phyloP scores from a whole-genome alignment of 768 basidiomycete genomes.

The Punctularia strigosozonata region DNA sequence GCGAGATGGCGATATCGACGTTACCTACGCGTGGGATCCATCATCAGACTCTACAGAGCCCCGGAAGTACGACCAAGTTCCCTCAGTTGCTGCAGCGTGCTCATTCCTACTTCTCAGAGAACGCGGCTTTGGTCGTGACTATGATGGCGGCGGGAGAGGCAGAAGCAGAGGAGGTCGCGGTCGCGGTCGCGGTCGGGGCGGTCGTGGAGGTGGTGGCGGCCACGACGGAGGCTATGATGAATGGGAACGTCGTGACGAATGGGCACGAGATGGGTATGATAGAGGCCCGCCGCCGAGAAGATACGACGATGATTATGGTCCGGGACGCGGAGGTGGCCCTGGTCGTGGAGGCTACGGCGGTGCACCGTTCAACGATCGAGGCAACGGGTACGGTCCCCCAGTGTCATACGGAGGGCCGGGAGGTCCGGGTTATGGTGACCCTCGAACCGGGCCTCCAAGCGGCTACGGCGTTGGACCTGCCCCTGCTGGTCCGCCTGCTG shows the following conservation, averaged over 20 bases:
- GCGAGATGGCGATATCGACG: conserved; percentile 84
- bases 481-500: too few relatives aligned
- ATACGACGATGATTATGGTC: conserved; percentile 23
- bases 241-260: conserved; percentile 34
- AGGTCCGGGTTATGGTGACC: not conserved
- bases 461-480: conserved; percentile 23
- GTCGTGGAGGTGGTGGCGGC: conserved; percentile 18
- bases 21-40: conserved; percentile 81
- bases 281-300: conserved; percentile 6
- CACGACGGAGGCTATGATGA: conserved; percentile 25
- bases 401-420: too few relatives aligned
- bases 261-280: conserved; percentile 15
- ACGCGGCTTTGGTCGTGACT: conserved; percentile 27
- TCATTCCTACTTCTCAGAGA: conserved; percentile 5
- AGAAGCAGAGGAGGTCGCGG: conserved; percentile 29
- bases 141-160: conserved; percentile 28
- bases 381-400: not conserved
- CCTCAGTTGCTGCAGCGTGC: too few relatives aligned
- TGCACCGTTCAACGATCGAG: not conserved
- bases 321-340: conserved; percentile 22
- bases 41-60: too few relatives aligned
- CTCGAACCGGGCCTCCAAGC: conserved; percentile 12
- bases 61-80: too few relatives aligned
- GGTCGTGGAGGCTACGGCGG: conserved; percentile 17
- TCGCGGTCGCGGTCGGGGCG: conserved; percentile 27